phyloP scores from a whole-genome alignment of 1,284 basidiomycete genomes.

The Papiliotrema laurentii region DNA sequence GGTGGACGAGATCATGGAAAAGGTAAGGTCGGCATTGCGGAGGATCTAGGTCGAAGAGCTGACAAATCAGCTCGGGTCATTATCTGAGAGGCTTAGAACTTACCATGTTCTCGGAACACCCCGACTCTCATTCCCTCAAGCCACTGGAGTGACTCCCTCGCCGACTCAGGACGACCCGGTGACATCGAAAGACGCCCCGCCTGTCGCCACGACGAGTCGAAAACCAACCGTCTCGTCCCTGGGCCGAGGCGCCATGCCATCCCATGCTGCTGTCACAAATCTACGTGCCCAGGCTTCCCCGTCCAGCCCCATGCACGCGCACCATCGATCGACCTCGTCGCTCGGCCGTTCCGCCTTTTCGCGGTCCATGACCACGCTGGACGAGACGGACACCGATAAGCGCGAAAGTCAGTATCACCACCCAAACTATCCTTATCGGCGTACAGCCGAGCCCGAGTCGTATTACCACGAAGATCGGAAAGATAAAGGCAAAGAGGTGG shows the following conservation, averaged over 20 bases:
- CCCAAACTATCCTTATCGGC: background rate
- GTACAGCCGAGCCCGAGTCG: background rate
- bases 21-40: constrained; percentile 12
- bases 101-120: constrained; percentile 34
- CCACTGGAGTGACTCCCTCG: constrained; percentile 1
- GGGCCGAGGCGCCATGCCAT: background rate
- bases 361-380: constrained; percentile 1
- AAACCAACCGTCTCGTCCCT: too few species aligned
- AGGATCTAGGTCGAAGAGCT: background rate
- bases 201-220: too few species aligned
- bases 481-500: background rate
- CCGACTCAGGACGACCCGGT: background rate
- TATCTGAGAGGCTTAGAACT: constrained; percentile 22
- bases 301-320: constrained; percentile 1
- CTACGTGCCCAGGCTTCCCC: constrained; percentile 1
- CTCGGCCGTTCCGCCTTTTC: constrained; percentile 1
- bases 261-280: constrained; percentile 2
- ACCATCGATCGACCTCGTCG: background rate
- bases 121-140: constrained; percentile 15
- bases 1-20: constrained; percentile 32
- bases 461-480: background rate
- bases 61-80: constrained; percentile 15
- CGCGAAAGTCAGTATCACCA: background rate
- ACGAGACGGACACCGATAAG: background rate
- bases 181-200: background rate